Conservation (phyloP, 2,329 filamentous ascomycete genomes). For the Huntiella decipiens region DNA sequence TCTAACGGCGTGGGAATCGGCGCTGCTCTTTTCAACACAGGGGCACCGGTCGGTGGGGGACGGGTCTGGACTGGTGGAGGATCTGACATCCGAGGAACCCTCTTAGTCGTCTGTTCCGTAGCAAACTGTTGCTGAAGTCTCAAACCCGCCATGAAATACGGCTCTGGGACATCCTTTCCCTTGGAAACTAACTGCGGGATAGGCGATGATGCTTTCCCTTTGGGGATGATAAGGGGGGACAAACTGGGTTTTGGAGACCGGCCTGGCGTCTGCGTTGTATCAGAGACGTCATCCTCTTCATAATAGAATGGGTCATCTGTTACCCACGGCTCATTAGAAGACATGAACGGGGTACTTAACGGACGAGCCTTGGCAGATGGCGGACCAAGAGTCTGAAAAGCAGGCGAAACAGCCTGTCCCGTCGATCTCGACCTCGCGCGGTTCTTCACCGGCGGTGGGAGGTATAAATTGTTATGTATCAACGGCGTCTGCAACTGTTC, state of each 20-base stretch:
- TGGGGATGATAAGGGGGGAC: constrained; percentile 7
- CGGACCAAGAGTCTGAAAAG: background rate
- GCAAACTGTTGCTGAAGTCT: constrained; percentile 6
- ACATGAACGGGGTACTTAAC: constrained; percentile 7
- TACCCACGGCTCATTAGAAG: constrained; percentile 9
- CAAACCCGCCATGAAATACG: constrained; percentile 8
- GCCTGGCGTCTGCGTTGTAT: no score
- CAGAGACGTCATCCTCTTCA: background rate
- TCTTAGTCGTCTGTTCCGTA: background rate
- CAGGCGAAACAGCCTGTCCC: background rate
- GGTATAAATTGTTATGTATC: constrained; percentile 9
- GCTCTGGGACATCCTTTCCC: background rate
- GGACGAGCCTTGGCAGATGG: background rate
- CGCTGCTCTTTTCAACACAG: background rate
- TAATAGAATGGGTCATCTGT: constrained; percentile 5
- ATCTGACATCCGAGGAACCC: background rate
- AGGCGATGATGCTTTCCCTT: background rate
- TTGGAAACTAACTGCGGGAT: background rate
- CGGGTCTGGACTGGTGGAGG: background rate
- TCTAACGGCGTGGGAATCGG: background rate
- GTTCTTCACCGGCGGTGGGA: constrained; percentile 4
- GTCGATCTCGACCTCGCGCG: constrained; percentile 5
- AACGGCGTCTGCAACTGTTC: constrained; percentile 9
- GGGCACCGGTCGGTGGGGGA: background rate
- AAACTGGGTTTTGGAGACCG: constrained; percentile 5